Conservation (phyloP, 805 yeast species). For the Kuraishia ogatae region DNA sequence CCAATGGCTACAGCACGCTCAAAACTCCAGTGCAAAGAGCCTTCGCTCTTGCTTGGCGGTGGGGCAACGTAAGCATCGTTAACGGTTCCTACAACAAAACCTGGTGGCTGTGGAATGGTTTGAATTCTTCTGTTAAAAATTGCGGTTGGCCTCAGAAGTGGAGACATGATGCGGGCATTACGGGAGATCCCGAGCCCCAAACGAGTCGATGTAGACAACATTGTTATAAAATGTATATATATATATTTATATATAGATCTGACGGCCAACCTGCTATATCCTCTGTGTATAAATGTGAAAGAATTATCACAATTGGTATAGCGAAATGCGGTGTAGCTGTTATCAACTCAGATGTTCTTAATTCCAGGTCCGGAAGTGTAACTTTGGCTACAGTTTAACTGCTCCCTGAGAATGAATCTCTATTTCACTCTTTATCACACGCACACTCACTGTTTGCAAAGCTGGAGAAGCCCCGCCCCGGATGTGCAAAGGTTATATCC, state of each 20-base stretch:
- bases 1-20: conserved; percentile 55
- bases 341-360: too few relatives aligned
- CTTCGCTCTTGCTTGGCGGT: conserved; percentile 44
- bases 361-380: neutral
- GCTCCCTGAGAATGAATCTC: neutral
- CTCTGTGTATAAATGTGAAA: neutral
- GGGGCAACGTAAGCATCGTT: conserved; percentile 67
- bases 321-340: neutral
- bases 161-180: neutral
- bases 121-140: neutral
- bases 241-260: neutral
- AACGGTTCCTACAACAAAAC: conserved; percentile 60
- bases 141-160: neutral
- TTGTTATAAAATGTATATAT: neutral
- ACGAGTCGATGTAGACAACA: neutral
- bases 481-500: neutral
- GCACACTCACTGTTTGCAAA: neutral
- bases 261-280: neutral
- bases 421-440: neutral
- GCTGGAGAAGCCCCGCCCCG: neutral
- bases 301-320: neutral
- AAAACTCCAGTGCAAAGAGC: conserved; percentile 68
- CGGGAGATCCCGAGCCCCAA: neutral
- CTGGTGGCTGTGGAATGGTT: conserved; percentile 50
- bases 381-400: neutral